Evolutionary conservation across 179 eudicot genomes (phyloP).

Genomic region (Sideroxylon spinosum): DNA sequence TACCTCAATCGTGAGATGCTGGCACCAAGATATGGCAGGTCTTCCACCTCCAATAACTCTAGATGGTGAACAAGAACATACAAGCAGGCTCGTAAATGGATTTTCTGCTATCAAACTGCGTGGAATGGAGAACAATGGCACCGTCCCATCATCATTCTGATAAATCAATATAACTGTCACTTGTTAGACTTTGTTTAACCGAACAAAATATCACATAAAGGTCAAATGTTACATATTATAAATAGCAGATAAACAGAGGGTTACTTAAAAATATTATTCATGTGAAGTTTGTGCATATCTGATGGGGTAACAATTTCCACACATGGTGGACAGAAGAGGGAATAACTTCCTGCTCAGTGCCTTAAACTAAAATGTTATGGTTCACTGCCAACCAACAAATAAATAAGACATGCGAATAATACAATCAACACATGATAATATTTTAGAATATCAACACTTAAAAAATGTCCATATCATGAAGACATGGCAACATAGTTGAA

Average conservation of each 20-base stretch:
- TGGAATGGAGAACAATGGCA: slow-evolving; percentile 78
- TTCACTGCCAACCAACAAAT: background rate
- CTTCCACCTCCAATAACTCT: slow-evolving; percentile 21
- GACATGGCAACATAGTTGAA: background rate
- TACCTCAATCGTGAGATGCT: slow-evolving; percentile 79
- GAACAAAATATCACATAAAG: slow-evolving; percentile 12
- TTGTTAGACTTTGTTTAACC: slow-evolving; percentile 18
- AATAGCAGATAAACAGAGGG: background rate
- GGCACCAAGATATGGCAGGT: slow-evolving; percentile 61
- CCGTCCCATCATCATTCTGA: slow-evolving; percentile 64
- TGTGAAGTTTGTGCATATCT: background rate
- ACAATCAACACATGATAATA: background rate
- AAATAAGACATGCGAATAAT: slow-evolving; percentile 4
- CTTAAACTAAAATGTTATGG: background rate
- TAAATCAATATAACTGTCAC: slow-evolving; percentile 11
- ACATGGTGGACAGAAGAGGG: background rate
- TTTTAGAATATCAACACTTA: background rate
- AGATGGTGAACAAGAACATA: slow-evolving; percentile 61
- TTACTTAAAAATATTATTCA: background rate
- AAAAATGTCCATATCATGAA: background rate
- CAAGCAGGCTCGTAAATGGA: slow-evolving; percentile 78
- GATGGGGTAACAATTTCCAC: slow-evolving; percentile 4
- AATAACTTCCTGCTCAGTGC: background rate
- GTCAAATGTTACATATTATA: slow-evolving; percentile 12
- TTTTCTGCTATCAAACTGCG: slow-evolving; percentile 75